Conservation (phyloP, 192 early-diverging fungal genomes). For the Backusella luteola region DNA sequence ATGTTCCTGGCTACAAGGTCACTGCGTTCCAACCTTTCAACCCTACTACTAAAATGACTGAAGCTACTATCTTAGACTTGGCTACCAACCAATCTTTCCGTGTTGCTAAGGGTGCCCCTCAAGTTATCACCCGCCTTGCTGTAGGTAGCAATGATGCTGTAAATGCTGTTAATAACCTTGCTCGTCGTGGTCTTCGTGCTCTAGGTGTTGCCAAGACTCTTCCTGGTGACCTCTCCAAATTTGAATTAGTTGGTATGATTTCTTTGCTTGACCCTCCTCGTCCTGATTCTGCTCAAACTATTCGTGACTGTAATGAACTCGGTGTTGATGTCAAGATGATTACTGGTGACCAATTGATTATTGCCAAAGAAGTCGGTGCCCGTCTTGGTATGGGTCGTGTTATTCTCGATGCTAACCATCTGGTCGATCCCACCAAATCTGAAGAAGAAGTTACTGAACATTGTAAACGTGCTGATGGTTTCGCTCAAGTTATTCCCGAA, state of each 20-base stretch:
- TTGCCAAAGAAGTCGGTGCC: constrained; percentile 84
- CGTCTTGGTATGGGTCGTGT: constrained; percentile 85
- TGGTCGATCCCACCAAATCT: constrained; percentile 60
- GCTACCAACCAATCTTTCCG: constrained; percentile 75
- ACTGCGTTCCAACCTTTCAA: constrained; percentile 86
- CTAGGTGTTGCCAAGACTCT: constrained; percentile 66
- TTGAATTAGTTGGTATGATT: constrained; percentile 84
- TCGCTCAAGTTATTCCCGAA: constrained; percentile 93
- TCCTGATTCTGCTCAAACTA: constrained; percentile 82
- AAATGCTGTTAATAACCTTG: constrained; percentile 81
- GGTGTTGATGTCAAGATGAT: constrained; percentile 93
- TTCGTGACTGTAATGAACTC: constrained; percentile 73
- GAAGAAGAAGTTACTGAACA: constrained; percentile 76
- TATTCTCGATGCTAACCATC: constrained; percentile 79
- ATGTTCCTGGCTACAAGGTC: constrained; percentile 86
- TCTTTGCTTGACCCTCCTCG: constrained; percentile 86
- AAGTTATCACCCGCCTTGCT: constrained; percentile 82
- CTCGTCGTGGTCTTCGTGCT: constrained; percentile 78
- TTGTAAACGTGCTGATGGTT: constrained; percentile 82
- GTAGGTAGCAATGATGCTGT: constrained; percentile 83
- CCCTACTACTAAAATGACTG: constrained; percentile 82
- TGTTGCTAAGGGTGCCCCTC: constrained; percentile 94
- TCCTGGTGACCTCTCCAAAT: constrained; percentile 60
- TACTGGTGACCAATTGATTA: constrained; percentile 90
- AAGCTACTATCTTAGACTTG: constrained; percentile 74